phyloP scores from a whole-genome alignment of 345 rosid genomes.

The Eucalyptus erythrocorys region DNA sequence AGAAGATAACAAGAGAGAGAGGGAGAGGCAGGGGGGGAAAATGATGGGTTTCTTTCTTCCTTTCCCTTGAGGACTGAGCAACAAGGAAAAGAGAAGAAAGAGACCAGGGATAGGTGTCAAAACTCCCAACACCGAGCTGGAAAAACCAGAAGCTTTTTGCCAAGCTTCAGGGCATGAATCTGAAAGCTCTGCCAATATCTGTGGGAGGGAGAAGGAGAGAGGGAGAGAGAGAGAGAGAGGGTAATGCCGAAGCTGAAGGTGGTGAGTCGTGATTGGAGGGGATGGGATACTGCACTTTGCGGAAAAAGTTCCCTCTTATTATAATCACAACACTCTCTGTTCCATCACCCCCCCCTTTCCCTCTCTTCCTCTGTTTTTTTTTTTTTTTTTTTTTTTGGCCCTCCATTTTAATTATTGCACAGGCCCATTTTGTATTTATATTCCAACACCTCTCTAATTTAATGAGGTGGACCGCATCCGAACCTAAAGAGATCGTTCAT shows the following conservation, averaged over 20 bases:
- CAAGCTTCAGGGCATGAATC: constrained; percentile 4
- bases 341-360: neutral
- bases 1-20: neutral
- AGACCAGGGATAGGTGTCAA: neutral
- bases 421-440: neutral
- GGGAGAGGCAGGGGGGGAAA: neutral
- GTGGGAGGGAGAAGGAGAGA: neutral
- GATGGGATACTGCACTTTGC: constrained; percentile 27
- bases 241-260: constrained; percentile 1
- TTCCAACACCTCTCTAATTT: neutral
- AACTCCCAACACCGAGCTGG: neutral
- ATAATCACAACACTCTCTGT: neutral
- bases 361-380: fast-evolving
- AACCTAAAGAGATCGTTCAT: neutral
- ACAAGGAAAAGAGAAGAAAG: neutral
- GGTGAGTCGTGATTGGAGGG: constrained; percentile 37
- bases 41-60: neutral
- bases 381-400: neutral
- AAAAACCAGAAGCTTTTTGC: neutral
- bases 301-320: constrained; percentile 11
- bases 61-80: neutral
- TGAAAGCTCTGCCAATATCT: neutral
- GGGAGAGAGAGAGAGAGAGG: neutral
- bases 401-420: neutral
- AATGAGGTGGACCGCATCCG: neutral